Conservation (phyloP, 768 basidiomycete genomes). For the Gloeostereum incarnatum region DNA sequence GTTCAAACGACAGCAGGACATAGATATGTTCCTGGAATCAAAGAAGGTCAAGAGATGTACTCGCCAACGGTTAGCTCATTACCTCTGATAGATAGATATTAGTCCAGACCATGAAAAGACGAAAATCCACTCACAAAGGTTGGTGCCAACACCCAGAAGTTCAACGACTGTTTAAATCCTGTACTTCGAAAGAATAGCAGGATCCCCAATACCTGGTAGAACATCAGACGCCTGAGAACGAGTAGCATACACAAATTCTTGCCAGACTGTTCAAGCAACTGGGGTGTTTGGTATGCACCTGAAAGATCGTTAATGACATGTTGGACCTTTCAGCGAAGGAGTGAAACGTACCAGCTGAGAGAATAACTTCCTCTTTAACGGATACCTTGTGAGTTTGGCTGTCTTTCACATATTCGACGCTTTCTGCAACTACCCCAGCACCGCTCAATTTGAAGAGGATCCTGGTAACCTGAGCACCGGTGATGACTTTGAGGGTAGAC, state of each 20-base stretch:
- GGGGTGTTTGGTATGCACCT: constrained; percentile 9
- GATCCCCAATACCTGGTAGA: constrained; percentile 6
- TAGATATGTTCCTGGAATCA: neutral
- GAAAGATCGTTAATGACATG: neutral
- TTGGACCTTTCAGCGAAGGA: neutral
- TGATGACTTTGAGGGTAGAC: constrained; percentile 13
- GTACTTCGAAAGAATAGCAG: constrained; percentile 6
- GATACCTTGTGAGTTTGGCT: constrained; percentile 7
- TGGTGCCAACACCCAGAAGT: constrained; percentile 30
- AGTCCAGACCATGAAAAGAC: neutral
- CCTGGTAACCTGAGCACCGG: constrained; percentile 11
- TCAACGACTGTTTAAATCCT: constrained; percentile 22
- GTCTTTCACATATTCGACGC: constrained; percentile 11
- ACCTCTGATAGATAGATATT: constrained; percentile 7
- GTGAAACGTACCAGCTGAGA: constrained; percentile 14
- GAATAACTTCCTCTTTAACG: constrained; percentile 29
- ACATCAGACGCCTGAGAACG: too few species aligned
- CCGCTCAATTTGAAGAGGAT: constrained; percentile 8
- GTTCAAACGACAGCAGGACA: neutral
- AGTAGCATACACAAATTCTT: neutral
- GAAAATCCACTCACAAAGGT: constrained; percentile 21
- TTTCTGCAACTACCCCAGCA: constrained; percentile 6
- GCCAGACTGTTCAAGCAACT: constrained; percentile 11
- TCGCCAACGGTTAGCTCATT: too few species aligned
- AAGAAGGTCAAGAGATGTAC: too few species aligned